Conservation (phyloP, 345 rosid species). For the Excoecaria agallocha region DNA sequence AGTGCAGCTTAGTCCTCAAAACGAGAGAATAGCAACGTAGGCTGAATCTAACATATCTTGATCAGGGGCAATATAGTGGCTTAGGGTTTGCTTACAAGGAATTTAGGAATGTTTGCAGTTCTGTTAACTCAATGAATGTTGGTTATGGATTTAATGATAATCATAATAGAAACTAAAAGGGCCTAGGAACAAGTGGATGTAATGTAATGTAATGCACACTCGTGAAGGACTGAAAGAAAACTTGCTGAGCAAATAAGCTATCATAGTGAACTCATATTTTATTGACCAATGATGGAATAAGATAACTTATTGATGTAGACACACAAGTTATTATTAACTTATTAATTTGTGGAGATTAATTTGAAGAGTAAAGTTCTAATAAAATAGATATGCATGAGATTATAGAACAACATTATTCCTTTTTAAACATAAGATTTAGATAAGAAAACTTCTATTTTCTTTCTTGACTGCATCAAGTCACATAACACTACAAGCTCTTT, state of each 20-base stretch:
- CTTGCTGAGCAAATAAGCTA: too few relatives aligned
- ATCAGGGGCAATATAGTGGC: neutral
- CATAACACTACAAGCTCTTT: neutral
- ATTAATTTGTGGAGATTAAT: neutral
- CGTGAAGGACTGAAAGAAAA: neutral
- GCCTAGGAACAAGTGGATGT: neutral
- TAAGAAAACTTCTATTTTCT: neutral
- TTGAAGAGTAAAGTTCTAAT: neutral
- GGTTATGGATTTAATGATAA: neutral
- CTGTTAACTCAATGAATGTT: neutral
- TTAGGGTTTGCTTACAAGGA: constrained; percentile 2
- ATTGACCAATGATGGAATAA: neutral
- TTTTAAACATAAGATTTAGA: neutral
- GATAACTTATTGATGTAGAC: neutral
- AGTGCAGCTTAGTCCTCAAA: neutral
- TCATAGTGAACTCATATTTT: neutral
- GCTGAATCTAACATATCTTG: neutral
- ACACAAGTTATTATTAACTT: neutral
- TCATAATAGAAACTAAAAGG: neutral
- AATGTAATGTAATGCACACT: too few relatives aligned
- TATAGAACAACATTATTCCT: neutral
- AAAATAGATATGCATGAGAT: neutral
- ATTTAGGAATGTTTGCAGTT: neutral
- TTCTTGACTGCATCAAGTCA: too few relatives aligned
- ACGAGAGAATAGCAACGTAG: neutral